Base-by-base conservation (phyloP, 306 rosid genomes). In the Sechiopsis laciniata region DNA sequence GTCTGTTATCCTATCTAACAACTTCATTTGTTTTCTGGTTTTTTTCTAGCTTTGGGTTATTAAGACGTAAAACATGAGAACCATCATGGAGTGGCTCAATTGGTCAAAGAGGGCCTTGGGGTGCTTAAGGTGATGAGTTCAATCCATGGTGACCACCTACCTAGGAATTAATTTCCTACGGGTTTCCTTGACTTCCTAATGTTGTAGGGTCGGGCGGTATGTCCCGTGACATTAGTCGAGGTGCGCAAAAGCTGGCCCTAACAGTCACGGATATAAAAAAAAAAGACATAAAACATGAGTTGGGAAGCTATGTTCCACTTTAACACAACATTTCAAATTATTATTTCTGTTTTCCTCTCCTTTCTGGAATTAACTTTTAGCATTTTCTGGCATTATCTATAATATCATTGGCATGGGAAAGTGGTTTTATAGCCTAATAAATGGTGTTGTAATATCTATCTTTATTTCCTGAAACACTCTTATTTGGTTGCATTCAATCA, bases 401-500 rank as follows among this genome's bases (percentile, higher is more conserved):
- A 50, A 20, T 35, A 42, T 40, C 9, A 2, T 37, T 64, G 51
- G 71, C 26, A 12, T 10, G 3, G 32, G 66, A 32, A 56, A 55
- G 37, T 73, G 21, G 22, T 58, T 40, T 19, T 73, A 10, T 45
- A 37, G 68, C 52, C 68, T 57, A 32, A 22, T 40, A 19, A 37
- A 24, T 46, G 64, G 26, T 75, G 51, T 42, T 75, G 51, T 45
- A 59, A 55, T 55, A 10, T 32, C 3, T 4, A 24, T 72, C 16
- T 9, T 71, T 54, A 35, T 52, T 71, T 55, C 63, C 75, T 53
- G 64, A 29, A 54, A 32, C 64, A 72, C 32, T 72, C 29, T 32
- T 53, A 50, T 55, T 51, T 63, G 61, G 48, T 54, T 78, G 78
- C 65, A 53, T 77, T 82, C 42, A 62, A 54, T 63, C 97, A 95